Conservation (phyloP, 495 filamentous ascomycete species). For the Filosporella fistucella region DNA sequence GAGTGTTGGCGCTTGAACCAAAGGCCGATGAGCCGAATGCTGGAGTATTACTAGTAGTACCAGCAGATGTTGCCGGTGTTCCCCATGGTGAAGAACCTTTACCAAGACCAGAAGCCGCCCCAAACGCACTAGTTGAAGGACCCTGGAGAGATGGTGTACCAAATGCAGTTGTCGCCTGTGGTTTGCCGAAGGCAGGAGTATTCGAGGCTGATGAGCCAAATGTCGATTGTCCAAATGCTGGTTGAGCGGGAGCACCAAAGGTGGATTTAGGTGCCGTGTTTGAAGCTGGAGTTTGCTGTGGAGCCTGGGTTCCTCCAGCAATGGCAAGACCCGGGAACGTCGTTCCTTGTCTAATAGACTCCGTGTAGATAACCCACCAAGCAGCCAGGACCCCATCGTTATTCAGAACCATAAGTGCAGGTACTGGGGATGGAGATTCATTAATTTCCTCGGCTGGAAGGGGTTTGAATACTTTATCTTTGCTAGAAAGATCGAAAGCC, state of each 20-base stretch:
- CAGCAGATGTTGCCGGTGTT: constrained; percentile 1
- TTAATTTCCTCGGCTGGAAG: constrained; percentile 71
- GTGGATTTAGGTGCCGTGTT: constrained; percentile 23
- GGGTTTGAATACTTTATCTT: constrained; percentile 71
- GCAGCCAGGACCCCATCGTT: constrained; percentile 78
- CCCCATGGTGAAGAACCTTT: constrained; percentile 28
- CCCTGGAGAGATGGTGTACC: constrained; percentile 33
- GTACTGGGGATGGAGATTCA: constrained; percentile 78
- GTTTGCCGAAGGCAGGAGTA: constrained; percentile 16
- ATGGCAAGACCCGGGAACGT: constrained; percentile 66
- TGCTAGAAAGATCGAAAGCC: constrained; percentile 76
- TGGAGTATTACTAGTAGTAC: constrained; percentile 14
- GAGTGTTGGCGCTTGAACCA: no score
- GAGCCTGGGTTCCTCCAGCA: constrained; percentile 30
- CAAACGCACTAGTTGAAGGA: constrained; percentile 29
- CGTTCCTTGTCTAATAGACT: constrained; percentile 69
- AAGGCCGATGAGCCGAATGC: constrained; percentile 7
- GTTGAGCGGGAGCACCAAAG: constrained; percentile 27
- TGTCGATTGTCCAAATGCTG: constrained; percentile 21
- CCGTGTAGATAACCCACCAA: constrained; percentile 91
- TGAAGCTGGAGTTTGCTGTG: constrained; percentile 29
- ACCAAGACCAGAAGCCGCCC: constrained; percentile 31
- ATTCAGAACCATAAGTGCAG: constrained; percentile 80
- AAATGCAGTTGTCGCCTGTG: constrained; percentile 29
- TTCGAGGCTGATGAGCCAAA: constrained; percentile 14